Percentiles rank a stretch among this genome's conserved stretches.
phyloP scores from a whole-genome alignment of 2,329 filamentous ascomycete genomes.

The Penicillium sp. region DNA sequence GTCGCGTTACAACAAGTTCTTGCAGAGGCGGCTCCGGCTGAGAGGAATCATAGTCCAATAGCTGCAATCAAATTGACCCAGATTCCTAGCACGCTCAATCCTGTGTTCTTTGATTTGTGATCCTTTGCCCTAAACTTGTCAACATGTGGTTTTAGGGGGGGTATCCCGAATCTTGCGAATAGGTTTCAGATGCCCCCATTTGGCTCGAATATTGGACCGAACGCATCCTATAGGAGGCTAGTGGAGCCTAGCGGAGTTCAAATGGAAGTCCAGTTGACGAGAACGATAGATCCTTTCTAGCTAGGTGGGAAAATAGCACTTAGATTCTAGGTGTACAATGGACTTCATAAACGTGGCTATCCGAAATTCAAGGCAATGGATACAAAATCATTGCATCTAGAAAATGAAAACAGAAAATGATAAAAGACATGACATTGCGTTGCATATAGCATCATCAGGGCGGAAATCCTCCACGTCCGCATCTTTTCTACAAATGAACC shows the following conservation, averaged over 20 bases:
- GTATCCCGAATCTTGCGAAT: neutral
- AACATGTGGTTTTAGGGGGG: neutral
- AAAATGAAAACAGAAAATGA: constrained; percentile 1
- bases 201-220: neutral
- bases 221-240: neutral
- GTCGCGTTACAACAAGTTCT: constrained; percentile 12
- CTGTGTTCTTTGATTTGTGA: too few relatives aligned
- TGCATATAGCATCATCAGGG: constrained; percentile 28
- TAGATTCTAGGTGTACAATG: neutral
- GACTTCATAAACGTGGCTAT: neutral
- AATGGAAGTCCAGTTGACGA: neutral
- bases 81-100: too few relatives aligned
- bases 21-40: neutral
- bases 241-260: too few relatives aligned
- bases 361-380: constrained; percentile 1
- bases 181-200: neutral
- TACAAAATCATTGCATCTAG: constrained; percentile 18
- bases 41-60: constrained; percentile 6
- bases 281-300: neutral
- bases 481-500: constrained; percentile 23
- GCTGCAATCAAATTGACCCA: neutral
- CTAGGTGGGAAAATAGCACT: neutral
- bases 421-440: constrained; percentile 25
- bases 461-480: constrained; percentile 17
- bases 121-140: neutral